phyloP scores from a whole-genome alignment of 305 asterid genomes.

The Fraxinus angustifolia region DNA sequence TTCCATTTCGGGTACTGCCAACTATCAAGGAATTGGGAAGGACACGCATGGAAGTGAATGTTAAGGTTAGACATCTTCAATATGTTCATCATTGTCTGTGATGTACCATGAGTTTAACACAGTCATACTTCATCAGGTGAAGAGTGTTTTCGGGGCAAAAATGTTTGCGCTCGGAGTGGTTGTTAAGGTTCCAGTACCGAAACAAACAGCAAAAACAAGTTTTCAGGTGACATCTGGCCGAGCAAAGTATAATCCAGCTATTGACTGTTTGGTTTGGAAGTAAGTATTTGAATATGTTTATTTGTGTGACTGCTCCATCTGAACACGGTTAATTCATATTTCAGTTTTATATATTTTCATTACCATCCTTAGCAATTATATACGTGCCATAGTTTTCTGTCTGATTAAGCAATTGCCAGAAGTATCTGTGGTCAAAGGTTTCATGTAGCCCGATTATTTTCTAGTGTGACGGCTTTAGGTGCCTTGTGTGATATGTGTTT shows the following conservation, averaged over 20 bases:
- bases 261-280: constrained; percentile 99
- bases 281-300: constrained; percentile 43
- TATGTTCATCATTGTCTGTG: constrained; percentile 11
- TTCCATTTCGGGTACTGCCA: constrained; percentile 95
- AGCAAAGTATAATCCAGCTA: constrained; percentile 93
- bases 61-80: constrained; percentile 62
- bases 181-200: constrained; percentile 95
- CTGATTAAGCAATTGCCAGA: not conserved
- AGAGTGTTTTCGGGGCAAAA: constrained; percentile 99
- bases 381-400: not conserved
- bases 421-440: not conserved
- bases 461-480: not conserved
- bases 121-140: constrained; percentile 52
- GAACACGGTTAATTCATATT: constrained; percentile 3
- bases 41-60: constrained; percentile 99
- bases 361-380: not conserved
- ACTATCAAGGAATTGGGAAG: constrained; percentile 99
- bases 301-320: constrained; percentile 1
- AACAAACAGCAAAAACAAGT: constrained; percentile 97
- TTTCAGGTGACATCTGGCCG: constrained; percentile 98
- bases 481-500: not conserved
- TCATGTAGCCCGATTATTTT: not conserved
- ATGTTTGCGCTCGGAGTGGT: constrained; percentile 99
- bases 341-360: not conserved
- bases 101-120: not conserved